Conservation (phyloP, 2,329 filamentous ascomycete species). For the Pseudogymnoascus sp. region DNA sequence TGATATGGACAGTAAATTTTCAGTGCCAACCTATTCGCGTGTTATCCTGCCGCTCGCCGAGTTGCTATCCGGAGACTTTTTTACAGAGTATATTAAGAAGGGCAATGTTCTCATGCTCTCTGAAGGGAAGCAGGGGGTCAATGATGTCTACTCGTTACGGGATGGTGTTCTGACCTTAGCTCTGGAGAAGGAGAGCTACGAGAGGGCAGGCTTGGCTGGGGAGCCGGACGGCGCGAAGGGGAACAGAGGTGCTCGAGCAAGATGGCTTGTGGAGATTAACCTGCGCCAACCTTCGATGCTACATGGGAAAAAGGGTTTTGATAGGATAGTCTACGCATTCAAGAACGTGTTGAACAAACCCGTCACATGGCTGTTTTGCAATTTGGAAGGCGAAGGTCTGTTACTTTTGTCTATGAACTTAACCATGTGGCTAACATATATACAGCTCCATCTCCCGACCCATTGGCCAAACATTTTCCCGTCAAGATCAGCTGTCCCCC, state of each 20-base stretch:
- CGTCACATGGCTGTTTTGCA: constrained; percentile 70
- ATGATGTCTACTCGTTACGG: constrained; percentile 62
- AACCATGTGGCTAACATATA: constrained; percentile 14
- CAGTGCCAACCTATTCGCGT: constrained; percentile 48
- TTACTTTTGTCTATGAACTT: constrained; percentile 7
- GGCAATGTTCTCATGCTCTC: constrained; percentile 72
- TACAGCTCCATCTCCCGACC: constrained; percentile 41
- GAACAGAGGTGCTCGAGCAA: constrained; percentile 50
- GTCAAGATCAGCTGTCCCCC: constrained; percentile 32
- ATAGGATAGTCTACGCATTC: constrained; percentile 67
- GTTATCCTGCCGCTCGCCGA: constrained; percentile 66
- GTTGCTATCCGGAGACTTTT: constrained; percentile 66
- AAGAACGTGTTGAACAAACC: constrained; percentile 64
- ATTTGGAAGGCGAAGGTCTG: constrained; percentile 43
- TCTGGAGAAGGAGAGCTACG: constrained; percentile 72
- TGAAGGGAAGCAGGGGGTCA: constrained; percentile 59
- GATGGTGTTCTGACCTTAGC: constrained; percentile 67
- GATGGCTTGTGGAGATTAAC: constrained; percentile 74
- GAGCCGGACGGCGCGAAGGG: constrained; percentile 53
- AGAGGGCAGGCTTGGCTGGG: constrained; percentile 72
- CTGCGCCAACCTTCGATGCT: constrained; percentile 68
- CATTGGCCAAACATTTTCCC: constrained; percentile 39
- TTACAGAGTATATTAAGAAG: constrained; percentile 73
- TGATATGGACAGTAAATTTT: constrained; percentile 37
- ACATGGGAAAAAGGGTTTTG: constrained; percentile 74